Evolutionary conservation across 805 yeast genomes (phyloP).

Genomic region (Teunomyces panamensis): DNA sequence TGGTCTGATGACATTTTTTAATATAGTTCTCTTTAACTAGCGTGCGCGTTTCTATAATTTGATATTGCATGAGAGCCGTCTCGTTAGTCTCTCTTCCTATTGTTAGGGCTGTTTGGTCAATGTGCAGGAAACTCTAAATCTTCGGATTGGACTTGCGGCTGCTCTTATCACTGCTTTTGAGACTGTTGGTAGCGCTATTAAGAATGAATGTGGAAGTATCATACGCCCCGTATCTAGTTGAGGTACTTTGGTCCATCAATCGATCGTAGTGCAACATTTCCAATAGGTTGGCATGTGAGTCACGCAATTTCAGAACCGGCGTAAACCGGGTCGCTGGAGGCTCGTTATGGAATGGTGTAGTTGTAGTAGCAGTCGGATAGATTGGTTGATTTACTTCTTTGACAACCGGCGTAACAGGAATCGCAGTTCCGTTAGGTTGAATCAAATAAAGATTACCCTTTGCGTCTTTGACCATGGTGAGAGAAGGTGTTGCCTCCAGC

Average conservation of each 20-base stretch:
- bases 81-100: not conserved
- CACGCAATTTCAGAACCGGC: conserved; percentile 8
- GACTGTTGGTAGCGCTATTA: conserved; percentile 7
- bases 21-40: not conserved
- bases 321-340: conserved; percentile 14
- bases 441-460: conserved; percentile 9
- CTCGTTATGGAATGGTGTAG: conserved; percentile 15
- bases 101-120: too few relatives aligned
- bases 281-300: conserved; percentile 22
- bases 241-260: conserved; percentile 7
- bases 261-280: conserved; percentile 20
- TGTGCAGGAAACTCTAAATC: not conserved
- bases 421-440: conserved; percentile 11
- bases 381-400: not conserved
- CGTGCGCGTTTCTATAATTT: conserved; percentile 5
- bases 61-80: not conserved
- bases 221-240: conserved; percentile 13
- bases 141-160: conserved; percentile 5
- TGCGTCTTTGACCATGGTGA: conserved; percentile 6
- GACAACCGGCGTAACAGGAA: conserved; percentile 5
- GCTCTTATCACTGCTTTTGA: conserved; percentile 6
- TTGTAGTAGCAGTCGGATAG: not conserved
- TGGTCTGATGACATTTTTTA: too few relatives aligned
- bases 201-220: conserved; percentile 11
- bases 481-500: not conserved